Percentiles rank a stretch among this genome's conserved stretches.
Conservation (phyloP, 2,329 filamentous ascomycete species). For the Diaporthe australafricana region DNA sequence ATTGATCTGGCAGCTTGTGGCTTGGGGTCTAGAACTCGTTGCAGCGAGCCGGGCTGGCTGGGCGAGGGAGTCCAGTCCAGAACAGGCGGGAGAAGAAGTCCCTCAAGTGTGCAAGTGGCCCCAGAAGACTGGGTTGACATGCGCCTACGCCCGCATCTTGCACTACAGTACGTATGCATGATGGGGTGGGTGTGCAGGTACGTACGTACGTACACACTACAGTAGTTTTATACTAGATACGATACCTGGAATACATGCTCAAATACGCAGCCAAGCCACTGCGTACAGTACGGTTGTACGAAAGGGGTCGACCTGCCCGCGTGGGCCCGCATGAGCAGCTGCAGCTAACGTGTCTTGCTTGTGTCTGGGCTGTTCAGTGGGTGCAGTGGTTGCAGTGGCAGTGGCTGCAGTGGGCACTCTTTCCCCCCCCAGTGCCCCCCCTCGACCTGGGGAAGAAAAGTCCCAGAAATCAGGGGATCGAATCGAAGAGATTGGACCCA, state of each 20-base stretch:
- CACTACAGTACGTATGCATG: neutral
- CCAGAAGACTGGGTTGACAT: neutral
- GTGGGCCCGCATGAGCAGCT: neutral
- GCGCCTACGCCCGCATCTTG: neutral
- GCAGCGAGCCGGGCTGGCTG: neutral
- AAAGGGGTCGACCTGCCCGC: neutral
- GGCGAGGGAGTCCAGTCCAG: neutral
- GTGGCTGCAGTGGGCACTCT: neutral
- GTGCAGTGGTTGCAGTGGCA: neutral
- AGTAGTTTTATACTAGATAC: too few relatives aligned
- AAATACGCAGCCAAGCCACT: neutral
- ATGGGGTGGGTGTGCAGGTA: neutral
- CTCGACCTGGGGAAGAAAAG: slow-evolving; percentile 18
- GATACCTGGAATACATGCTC: neutral
- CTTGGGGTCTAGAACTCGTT: slow-evolving; percentile 20
- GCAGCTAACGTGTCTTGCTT: neutral
- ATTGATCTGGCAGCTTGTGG: slow-evolving; percentile 4
- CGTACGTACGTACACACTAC: neutral
- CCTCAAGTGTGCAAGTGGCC: neutral
- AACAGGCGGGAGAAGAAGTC: neutral
- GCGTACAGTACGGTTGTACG: neutral
- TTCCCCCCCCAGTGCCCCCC: neutral
- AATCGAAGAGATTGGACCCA: slow-evolving; percentile 29
- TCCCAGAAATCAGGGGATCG: slow-evolving; percentile 19
- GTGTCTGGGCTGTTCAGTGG: slow-evolving; percentile 1